Percentiles rank a stretch among this genome's conserved stretches.
phyloP scores from a whole-genome alignment of 441 rosid species.

The Gossypium davidsonii region DNA sequence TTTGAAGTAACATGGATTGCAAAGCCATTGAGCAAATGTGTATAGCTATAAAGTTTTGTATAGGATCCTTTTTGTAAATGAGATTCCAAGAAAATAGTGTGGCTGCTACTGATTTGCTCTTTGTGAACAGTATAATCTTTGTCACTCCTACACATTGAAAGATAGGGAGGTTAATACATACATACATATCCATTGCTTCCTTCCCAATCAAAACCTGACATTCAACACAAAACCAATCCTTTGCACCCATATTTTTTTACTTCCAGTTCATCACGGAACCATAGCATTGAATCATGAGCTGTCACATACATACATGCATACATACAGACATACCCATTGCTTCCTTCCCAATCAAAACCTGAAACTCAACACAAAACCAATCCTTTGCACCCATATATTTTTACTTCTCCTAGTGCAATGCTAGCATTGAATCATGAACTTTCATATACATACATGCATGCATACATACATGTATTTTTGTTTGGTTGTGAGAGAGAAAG shows the following conservation, averaged over 20 bases:
- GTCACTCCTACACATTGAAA: constrained; percentile 16
- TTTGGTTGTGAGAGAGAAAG: constrained; percentile 23
- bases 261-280: too few relatives aligned
- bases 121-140: constrained; percentile 22
- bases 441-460: not conserved
- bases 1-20: constrained; percentile 36
- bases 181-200: not conserved
- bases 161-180: not conserved
- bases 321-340: too few relatives aligned
- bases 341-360: too few relatives aligned
- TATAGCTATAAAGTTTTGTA: constrained; percentile 45
- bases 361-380: too few relatives aligned
- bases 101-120: constrained; percentile 23
- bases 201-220: too few relatives aligned
- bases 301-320: too few relatives aligned
- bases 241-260: too few relatives aligned
- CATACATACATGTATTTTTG: not conserved
- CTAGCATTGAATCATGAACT: too few relatives aligned
- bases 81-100: constrained; percentile 36
- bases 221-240: too few relatives aligned
- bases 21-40: constrained; percentile 46
- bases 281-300: too few relatives aligned
- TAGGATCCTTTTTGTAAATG: constrained; percentile 29
- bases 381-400: too few relatives aligned
- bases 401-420: too few relatives aligned